Evolutionary conservation across 1,139 yeast genomes (phyloP).

Genomic region (Torulaspora globosa): DNA sequence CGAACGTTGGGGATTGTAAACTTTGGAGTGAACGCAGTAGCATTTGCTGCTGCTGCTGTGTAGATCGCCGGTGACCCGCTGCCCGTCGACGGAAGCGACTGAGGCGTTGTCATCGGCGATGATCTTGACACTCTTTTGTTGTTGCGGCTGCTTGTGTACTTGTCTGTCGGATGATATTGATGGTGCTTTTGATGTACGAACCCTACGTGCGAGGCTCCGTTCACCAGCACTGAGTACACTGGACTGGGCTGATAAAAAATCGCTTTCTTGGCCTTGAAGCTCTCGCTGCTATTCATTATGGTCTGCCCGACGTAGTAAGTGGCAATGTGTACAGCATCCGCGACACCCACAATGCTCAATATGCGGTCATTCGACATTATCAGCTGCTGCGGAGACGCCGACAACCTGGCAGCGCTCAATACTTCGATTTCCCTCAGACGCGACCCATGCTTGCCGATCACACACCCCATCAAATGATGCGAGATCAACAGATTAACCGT

Average conservation of each 20-base stretch:
- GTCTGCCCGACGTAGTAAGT: constrained; percentile 69
- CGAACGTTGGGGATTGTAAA: constrained; percentile 31
- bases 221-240: constrained; percentile 30
- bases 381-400: constrained; percentile 70
- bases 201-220: constrained; percentile 13
- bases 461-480: constrained; percentile 74
- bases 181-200: constrained; percentile 26
- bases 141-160: constrained; percentile 17
- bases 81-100: constrained; percentile 4
- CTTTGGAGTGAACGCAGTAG: constrained; percentile 29
- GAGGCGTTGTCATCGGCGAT: constrained; percentile 13
- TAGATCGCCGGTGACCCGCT: constrained; percentile 16
- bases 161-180: constrained; percentile 28
- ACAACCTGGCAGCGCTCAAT: constrained; percentile 71
- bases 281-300: constrained; percentile 55
- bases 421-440: constrained; percentile 80
- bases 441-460: constrained; percentile 76
- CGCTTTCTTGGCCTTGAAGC: constrained; percentile 48
- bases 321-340: constrained; percentile 85
- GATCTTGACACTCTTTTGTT: constrained; percentile 18
- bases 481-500: constrained; percentile 67
- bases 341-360: constrained; percentile 70
- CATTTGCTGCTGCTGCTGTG: constrained; percentile 30
- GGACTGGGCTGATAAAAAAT: constrained; percentile 62
- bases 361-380: constrained; percentile 80